A percentile compares a stretch with the other conserved stretches of the same genome.
phyloP scores from a whole-genome alignment of 2,329 filamentous ascomycete genomes.

The Diaporthe vaccinii region DNA sequence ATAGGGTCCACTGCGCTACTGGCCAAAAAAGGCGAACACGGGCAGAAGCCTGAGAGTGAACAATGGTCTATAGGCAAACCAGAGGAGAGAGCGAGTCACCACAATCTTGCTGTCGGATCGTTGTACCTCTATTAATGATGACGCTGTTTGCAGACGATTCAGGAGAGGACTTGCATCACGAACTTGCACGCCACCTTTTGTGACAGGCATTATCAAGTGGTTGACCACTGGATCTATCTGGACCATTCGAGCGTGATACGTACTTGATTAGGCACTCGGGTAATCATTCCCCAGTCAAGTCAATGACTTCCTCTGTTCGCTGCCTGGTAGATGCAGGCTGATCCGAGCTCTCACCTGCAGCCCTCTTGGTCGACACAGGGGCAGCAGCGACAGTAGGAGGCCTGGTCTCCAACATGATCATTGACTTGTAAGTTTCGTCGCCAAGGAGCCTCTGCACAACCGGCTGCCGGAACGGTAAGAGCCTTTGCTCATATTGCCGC shows the following conservation, averaged over 20 bases:
- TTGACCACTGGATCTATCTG: no score
- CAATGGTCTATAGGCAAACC: neutral
- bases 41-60: no score
- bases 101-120: no score
- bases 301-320: neutral
- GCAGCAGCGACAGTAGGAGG: neutral
- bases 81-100: no score
- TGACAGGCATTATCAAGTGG: no score
- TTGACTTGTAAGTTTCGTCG: neutral
- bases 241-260: neutral
- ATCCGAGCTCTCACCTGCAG: neutral
- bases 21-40: no score
- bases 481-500: slow-evolving; percentile 4
- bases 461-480: neutral
- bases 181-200: no score
- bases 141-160: no score
- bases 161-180: no score
- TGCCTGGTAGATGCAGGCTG: neutral
- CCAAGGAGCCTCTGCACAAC: neutral
- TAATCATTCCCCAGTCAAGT: slow-evolving; percentile 2
- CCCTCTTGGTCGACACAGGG: neutral
- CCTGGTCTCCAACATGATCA: neutral
- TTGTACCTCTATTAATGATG: no score
- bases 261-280: neutral
- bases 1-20: neutral